Evolutionary conservation across 352 stramenopile species (phyloP).

Genomic region (Phytopythium ostracodes): DNA sequence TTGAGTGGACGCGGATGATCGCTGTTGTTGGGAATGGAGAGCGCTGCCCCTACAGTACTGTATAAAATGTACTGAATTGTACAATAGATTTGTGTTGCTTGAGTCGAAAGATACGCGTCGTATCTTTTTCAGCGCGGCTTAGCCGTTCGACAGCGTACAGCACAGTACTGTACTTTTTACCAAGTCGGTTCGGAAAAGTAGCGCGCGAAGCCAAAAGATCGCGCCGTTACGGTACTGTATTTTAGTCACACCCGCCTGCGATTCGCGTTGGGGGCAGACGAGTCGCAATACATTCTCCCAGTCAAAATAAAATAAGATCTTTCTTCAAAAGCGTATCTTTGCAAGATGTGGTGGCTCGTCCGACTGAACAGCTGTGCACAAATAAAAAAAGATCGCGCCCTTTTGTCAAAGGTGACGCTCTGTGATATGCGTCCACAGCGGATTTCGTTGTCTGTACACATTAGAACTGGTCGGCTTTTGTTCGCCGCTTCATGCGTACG

Average conservation of each 20-base stretch:
- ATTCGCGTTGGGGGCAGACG: background rate
- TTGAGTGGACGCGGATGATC: too few species aligned
- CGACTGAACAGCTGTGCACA: too few species aligned
- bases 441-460: too few species aligned
- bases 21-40: too few species aligned
- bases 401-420: background rate
- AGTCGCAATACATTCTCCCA: background rate
- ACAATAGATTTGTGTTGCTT: too few species aligned
- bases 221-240: background rate
- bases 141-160: background rate
- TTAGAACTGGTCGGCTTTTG: too few species aligned
- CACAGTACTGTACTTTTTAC: background rate
- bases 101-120: too few species aligned
- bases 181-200: background rate
- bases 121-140: too few species aligned
- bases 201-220: slow-evolving; percentile 8
- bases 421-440: too few species aligned
- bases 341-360: background rate
- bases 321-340: slow-evolving; percentile 1
- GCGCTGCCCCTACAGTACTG: too few species aligned
- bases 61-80: too few species aligned
- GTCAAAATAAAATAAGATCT: slow-evolving; percentile 3
- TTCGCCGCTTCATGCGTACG: too few species aligned
- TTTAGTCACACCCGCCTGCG: background rate
- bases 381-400: background rate